Evolutionary conservation across 139 green algal genomes (phyloP), one percentile per base, ranked within the genome.

Genomic region (Haematococcus lacustris): DNA sequence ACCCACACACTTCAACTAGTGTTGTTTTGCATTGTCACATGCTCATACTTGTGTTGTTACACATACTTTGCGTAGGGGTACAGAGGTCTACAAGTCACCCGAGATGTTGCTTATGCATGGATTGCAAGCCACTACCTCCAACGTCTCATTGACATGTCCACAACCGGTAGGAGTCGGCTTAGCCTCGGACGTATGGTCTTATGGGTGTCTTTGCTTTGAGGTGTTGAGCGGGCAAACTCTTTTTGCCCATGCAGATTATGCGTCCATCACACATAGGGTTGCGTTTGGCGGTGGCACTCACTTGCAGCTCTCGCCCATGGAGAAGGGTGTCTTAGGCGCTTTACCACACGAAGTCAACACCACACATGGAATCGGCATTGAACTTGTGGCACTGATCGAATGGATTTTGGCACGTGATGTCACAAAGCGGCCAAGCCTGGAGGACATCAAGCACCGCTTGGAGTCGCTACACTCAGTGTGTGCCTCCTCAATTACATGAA

Each of bases 121-220:
- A n/a, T 23, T 26, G 23, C 23, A 26, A 23, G 17, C 43, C 9
- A 9, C 43, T 17, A 53, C 59, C 28, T 21, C 37, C 3, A 32
- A 38, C 23, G 41, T 47, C 26, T 2, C 51, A 57, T 5, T 26
- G 41, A 35, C 4, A 34, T 2, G 3, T 1, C 30, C 60, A 5
- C 51, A 23, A n/a, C 60, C 30, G 39, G 32, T 21, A 40, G 25
- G 28, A 3, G 41, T 3, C 13, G 88, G 86, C 28, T 59, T 86
- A 30, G 75, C 86, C 3, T 80, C 75, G 2, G 91, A 96, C 76
- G 80, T 93, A 2, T 96, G 91, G 91, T 82, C 78, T 3, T 73
- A 94, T 53, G 90, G 85, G 32, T 95, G 90, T 84, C 73, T 96
- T 57, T 80, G 91, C 32, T 95, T 86, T 64, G 91, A 96, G 80